Conservation (phyloP, 192 early-diverging fungal species). For the Rhizophagus sp. region DNA sequence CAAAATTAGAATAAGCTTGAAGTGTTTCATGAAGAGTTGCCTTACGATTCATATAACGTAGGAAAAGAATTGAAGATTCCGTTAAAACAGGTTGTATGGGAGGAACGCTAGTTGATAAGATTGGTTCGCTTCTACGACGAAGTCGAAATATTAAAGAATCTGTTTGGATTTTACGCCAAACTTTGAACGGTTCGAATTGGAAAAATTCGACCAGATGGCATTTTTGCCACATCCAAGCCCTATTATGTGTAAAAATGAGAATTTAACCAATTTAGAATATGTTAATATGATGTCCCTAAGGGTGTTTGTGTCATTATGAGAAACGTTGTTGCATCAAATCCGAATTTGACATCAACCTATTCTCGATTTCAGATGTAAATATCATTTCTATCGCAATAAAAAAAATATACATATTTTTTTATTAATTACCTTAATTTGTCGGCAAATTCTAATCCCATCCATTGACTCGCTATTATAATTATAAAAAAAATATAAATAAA, state of each 20-base stretch:
- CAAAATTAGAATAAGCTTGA: slow-evolving; percentile 41
- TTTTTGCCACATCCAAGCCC: slow-evolving; percentile 55
- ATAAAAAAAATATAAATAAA: slow-evolving; percentile 1
- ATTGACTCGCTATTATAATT: slow-evolving; percentile 49
- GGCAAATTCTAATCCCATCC: slow-evolving; percentile 60
- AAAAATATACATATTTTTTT: too few relatives aligned
- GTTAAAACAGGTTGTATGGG: background rate
- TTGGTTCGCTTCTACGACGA: slow-evolving; percentile 35
- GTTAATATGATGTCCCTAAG: background rate
- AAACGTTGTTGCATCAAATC: too few relatives aligned
- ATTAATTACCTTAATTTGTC: slow-evolving; percentile 46
- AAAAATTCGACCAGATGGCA: slow-evolving; percentile 52
- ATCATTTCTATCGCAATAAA: too few relatives aligned
- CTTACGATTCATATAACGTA: slow-evolving; percentile 48
- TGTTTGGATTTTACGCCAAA: slow-evolving; percentile 62
- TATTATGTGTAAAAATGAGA: slow-evolving; percentile 11
- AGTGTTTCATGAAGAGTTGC: slow-evolving; percentile 41
- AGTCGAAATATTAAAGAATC: slow-evolving; percentile 60
- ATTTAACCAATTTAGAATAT: background rate
- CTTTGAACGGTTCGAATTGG: slow-evolving; percentile 61
- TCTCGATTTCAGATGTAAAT: too few relatives aligned
- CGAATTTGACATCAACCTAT: too few relatives aligned
- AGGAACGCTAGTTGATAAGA: background rate
- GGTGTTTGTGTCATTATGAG: too few relatives aligned
- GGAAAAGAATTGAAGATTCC: slow-evolving; percentile 36